These are phyloP conservation scores for Helichrysum umbraculigerum DNA, from an alignment of 129 eudicot species.

Conservation along the genomic window DNA sequence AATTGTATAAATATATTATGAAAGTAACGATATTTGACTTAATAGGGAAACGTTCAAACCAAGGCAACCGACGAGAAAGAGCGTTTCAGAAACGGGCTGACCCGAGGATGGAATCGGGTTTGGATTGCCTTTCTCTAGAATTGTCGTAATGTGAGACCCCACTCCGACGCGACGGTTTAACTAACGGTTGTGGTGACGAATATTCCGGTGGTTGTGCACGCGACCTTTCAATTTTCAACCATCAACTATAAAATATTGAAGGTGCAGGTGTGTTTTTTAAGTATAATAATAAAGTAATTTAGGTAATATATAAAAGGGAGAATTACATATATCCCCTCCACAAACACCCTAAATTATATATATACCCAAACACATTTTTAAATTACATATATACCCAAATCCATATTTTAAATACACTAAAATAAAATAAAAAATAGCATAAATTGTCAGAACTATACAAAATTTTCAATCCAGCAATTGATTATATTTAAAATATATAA, in stretches of 20 bases:
- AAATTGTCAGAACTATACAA: no score
- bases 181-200: not conserved
- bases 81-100: slow-evolving; percentile 16
- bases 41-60: slow-evolving; percentile 18
- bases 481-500: no score
- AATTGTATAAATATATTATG: slow-evolving; percentile 12
- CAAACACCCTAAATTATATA: no score
- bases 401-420: no score
- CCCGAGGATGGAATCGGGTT: slow-evolving; percentile 17
- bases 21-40: slow-evolving; percentile 37
- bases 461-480: no score
- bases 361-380: no score
- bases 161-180: not conserved
- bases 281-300: no score
- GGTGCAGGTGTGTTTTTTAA: no score
- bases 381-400: no score
- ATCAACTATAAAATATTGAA: not conserved
- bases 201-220: not conserved
- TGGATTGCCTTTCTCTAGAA: not conserved
- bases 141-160: not conserved
- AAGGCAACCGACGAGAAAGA: slow-evolving; percentile 31
- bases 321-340: no score
- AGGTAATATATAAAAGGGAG: no score
- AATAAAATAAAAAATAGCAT: no score
- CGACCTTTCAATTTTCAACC: not conserved